phyloP scores from a whole-genome alignment of 2,329 filamentous ascomycete genomes.

The Talaromyces sp. region DNA sequence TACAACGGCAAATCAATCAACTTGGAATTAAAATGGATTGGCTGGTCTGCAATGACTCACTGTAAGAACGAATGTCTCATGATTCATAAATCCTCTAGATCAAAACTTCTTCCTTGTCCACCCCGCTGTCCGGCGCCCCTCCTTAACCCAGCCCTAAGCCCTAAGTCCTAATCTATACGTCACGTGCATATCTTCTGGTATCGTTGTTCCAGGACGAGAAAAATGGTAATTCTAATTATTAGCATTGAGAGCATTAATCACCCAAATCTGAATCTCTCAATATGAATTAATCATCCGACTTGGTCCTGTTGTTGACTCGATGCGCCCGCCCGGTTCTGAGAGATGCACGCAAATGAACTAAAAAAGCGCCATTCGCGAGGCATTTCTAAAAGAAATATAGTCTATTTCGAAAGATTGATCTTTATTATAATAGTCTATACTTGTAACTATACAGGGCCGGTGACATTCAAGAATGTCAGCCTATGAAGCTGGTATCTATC shows the following conservation, averaged over 20 bases:
- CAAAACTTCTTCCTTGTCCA: slow-evolving; percentile 12
- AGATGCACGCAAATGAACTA: no score
- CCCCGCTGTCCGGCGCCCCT: slow-evolving; percentile 14
- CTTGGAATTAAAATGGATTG: not conserved
- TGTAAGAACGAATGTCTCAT: not conserved
- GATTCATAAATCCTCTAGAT: slow-evolving; percentile 3
- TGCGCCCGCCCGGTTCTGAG: not conserved
- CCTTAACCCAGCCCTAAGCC: slow-evolving; percentile 16
- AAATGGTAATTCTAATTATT: no score
- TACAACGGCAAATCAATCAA: not conserved
- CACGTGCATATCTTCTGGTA: slow-evolving; percentile 1
- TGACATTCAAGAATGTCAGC: not conserved
- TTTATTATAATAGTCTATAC: not conserved
- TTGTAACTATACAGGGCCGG: not conserved
- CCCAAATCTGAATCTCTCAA: no score
- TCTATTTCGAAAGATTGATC: not conserved
- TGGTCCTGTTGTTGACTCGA: not conserved
- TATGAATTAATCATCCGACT: not conserved
- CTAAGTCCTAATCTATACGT: slow-evolving; percentile 8
- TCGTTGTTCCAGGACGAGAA: not conserved
- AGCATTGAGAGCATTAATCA: not conserved
- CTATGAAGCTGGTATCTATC: not conserved
- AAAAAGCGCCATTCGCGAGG: no score
- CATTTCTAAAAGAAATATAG: not conserved
- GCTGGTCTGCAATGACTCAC: not conserved